Evolutionary conservation across 1,139 yeast genomes (phyloP).

Genomic region (Schizosaccharomyces versatilis): DNA sequence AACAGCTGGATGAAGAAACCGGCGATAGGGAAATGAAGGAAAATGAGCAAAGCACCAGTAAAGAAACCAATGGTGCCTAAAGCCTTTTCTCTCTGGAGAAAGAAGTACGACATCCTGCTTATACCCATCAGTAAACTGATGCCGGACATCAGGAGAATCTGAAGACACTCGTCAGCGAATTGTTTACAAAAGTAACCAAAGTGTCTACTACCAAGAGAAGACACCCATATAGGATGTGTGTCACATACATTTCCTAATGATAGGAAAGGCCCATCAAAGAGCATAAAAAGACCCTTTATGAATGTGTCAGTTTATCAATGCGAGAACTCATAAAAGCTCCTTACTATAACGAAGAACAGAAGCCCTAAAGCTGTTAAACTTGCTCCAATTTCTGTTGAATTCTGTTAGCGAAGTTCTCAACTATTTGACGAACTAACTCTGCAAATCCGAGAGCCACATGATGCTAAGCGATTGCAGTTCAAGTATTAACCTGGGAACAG

Average conservation of each 20-base stretch:
- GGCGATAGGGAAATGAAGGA: neutral
- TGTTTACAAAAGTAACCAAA: neutral
- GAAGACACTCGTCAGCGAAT: neutral
- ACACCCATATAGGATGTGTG: neutral
- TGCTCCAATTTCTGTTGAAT: neutral
- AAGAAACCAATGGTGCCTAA: neutral
- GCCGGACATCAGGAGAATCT: neutral
- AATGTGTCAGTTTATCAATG: neutral
- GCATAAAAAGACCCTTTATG: neutral
- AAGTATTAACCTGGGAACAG: too few relatives aligned
- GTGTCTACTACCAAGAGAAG: neutral
- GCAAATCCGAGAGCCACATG: constrained; percentile 1
- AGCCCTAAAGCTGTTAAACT: neutral
- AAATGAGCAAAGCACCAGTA: neutral
- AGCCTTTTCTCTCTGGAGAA: neutral
- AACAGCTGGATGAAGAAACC: neutral
- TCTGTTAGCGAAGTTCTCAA: neutral
- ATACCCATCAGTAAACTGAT: neutral
- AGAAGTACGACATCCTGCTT: neutral
- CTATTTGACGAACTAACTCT: neutral
- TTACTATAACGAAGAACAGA: neutral
- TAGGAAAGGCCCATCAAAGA: constrained; percentile 1
- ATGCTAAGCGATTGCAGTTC: neutral
- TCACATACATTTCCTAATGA: neutral
- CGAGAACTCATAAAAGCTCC: neutral